These are phyloP conservation scores for Musa troglodytarum DNA, from an alignment of 176 grass and related monocot genomes.

Conservation along the genomic window DNA sequence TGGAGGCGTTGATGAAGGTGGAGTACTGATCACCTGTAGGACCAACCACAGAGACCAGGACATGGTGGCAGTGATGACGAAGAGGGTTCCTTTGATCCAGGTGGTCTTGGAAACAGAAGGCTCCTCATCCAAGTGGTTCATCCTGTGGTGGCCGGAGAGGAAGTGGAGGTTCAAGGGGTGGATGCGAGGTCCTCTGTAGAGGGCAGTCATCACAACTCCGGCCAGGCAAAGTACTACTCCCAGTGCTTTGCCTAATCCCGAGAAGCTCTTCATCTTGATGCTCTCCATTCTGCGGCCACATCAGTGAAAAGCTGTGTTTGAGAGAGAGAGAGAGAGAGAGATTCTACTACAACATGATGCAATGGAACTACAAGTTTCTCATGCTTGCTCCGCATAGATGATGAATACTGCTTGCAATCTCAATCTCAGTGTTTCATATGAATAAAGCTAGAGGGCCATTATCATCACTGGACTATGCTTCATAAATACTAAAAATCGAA, in stretches of 20 bases:
- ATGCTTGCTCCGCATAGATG: too few species aligned
- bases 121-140: background rate
- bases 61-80: constrained; percentile 34
- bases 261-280: constrained; percentile 22
- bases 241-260: constrained; percentile 35
- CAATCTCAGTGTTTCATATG: too few species aligned
- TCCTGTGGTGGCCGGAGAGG: background rate
- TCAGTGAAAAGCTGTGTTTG: background rate
- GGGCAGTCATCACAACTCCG: constrained; percentile 37
- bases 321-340: too few species aligned
- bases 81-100: constrained; percentile 53
- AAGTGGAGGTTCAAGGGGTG: constrained; percentile 39
- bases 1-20: constrained; percentile 5
- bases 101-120: background rate
- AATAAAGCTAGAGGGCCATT: too few species aligned
- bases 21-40: constrained; percentile 27
- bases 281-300: constrained; percentile 36
- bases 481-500: too few species aligned
- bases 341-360: too few species aligned
- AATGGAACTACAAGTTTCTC: too few species aligned
- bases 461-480: too few species aligned
- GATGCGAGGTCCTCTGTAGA: constrained; percentile 42
- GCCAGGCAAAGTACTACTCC: constrained; percentile 43
- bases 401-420: too few species aligned
- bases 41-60: constrained; percentile 55